Evolutionary conservation across 2,329 filamentous ascomycete species (phyloP).

Genomic region (Botrytis tulipae): DNA sequence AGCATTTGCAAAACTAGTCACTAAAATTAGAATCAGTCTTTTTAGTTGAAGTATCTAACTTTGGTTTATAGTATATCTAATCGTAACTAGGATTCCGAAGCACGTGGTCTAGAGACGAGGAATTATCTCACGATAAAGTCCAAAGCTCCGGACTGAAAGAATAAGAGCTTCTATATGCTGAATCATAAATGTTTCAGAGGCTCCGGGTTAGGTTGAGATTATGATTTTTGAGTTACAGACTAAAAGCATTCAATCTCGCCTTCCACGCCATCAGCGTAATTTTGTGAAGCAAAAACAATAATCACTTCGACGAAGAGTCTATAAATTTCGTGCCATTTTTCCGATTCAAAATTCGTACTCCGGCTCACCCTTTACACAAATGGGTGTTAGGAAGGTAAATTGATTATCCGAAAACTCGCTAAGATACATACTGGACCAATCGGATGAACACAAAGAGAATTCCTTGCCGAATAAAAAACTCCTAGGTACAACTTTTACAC

Average conservation of each 20-base stretch:
- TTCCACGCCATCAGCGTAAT: not conserved
- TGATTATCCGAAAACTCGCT: not conserved
- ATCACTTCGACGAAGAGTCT: not conserved
- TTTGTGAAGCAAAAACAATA: not conserved
- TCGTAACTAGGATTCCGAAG: not conserved
- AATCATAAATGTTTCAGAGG: not conserved
- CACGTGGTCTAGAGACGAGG: not conserved
- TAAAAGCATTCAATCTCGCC: not conserved
- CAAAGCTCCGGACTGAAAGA: accelerated
- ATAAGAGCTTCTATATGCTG: accelerated
- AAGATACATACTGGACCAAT: not conserved
- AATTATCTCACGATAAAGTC: not conserved
- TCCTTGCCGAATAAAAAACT: not conserved
- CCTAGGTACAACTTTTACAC: too few relatives aligned
- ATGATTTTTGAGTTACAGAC: not conserved
- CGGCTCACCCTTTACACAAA: accelerated
- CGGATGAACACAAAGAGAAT: too few relatives aligned
- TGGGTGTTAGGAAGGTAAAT: not conserved
- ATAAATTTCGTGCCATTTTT: not conserved
- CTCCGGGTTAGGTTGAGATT: not conserved
- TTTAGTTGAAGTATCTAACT: too few relatives aligned
- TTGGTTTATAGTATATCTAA: not conserved
- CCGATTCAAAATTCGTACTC: not conserved
- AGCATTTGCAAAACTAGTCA: accelerated
- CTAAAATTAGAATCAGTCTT: accelerated